Evolutionary conservation across 306 rosid species (phyloP).

Genomic region (Sesbania bispinosa): DNA sequence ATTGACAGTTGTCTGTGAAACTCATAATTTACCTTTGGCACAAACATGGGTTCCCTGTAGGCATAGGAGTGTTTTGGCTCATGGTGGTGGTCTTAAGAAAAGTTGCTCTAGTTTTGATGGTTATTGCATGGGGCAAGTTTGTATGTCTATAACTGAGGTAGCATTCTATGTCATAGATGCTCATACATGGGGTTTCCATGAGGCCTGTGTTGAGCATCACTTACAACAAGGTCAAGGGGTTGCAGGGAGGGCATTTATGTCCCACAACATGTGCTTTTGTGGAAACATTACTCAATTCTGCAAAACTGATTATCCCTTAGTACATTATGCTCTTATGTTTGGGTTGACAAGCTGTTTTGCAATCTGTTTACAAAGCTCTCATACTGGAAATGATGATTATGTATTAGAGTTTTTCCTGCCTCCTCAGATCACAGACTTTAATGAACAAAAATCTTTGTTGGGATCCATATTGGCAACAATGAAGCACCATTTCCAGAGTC

Average conservation of each 20-base stretch:
- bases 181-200: constrained; percentile 78
- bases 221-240: constrained; percentile 92
- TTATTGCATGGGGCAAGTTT: constrained; percentile 73
- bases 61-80: constrained; percentile 74
- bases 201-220: constrained; percentile 91
- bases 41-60: constrained; percentile 98
- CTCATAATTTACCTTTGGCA: constrained; percentile 79
- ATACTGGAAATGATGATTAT: constrained; percentile 76
- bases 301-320: constrained; percentile 82
- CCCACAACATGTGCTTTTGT: constrained; percentile 65
- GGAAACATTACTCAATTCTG: constrained; percentile 66
- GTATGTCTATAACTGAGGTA: constrained; percentile 84
- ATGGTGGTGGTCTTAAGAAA: constrained; percentile 80
- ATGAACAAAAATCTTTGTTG: constrained; percentile 54
- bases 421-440: constrained; percentile 35
- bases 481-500: constrained; percentile 70
- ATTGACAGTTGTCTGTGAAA: constrained; percentile 75
- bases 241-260: constrained; percentile 73
- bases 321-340: constrained; percentile 85
- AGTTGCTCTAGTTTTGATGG: constrained; percentile 80
- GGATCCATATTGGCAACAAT: constrained; percentile 68
- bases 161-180: constrained; percentile 76
- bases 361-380: constrained; percentile 68
- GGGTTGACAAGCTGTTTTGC: constrained; percentile 65
- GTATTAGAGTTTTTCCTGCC: constrained; percentile 84